phyloP scores from a whole-genome alignment of 192 early-diverging fungal genomes.

The Coemansia biformis region DNA sequence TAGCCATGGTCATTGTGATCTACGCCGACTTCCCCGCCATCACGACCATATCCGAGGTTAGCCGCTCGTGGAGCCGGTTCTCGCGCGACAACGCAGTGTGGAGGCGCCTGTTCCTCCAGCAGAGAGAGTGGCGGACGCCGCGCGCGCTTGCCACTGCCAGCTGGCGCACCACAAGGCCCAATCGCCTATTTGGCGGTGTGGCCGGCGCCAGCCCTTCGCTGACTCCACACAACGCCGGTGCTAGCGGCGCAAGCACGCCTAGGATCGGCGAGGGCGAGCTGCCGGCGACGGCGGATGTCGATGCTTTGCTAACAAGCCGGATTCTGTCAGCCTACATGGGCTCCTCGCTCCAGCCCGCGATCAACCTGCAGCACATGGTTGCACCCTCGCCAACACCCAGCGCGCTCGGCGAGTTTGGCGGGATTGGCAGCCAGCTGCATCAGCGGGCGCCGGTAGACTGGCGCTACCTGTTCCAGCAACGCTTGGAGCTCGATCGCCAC shows the following conservation, averaged over 20 bases:
- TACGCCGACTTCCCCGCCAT: constrained; percentile 61
- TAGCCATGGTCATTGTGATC: constrained; percentile 62
- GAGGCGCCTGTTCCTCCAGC: constrained; percentile 57
- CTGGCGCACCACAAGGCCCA: constrained; percentile 1
- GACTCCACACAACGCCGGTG: constrained; percentile 1
- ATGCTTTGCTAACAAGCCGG: constrained; percentile 7
- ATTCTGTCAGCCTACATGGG: constrained; percentile 30
- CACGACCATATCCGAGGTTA: constrained; percentile 57
- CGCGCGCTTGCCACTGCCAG: constrained; percentile 23
- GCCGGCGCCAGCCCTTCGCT: not conserved
- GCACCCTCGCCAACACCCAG: constrained; percentile 37
- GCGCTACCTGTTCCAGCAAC: constrained; percentile 67
- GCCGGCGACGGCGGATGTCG: not conserved
- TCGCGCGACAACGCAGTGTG: constrained; percentile 69
- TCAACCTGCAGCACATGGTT: constrained; percentile 43
- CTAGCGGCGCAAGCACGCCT: constrained; percentile 27
- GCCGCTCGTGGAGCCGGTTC: constrained; percentile 61
- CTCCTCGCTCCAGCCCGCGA: constrained; percentile 37
- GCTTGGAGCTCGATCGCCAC: constrained; percentile 52
- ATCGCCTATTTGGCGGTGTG: not conserved
- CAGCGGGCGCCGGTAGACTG: constrained; percentile 51
- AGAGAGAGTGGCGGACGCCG: constrained; percentile 52
- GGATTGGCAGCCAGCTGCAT: not conserved
- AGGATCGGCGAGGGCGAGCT: constrained; percentile 23
- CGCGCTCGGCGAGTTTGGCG: constrained; percentile 1